Base-by-base conservation (phyloP, 345 rosid species). In the Cochlearia excelsa region DNA sequence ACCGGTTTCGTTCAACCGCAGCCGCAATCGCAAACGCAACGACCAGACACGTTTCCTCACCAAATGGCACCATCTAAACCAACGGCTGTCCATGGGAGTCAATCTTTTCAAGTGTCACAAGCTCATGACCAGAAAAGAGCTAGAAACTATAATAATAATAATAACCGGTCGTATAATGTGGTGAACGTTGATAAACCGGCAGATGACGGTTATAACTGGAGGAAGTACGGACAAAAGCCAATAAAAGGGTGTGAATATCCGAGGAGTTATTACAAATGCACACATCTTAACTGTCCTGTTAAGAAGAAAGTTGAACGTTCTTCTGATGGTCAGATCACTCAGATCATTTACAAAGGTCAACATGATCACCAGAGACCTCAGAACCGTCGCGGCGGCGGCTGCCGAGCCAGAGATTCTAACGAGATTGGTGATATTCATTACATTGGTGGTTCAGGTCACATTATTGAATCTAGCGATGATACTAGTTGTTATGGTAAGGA, bases 201-300 rank as follows among this genome's bases (percentile, higher is more conserved):
- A 47, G 85, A 86, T 74, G 99, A 89, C 68, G 97, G 97, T 42
- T 93, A 86, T 63, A 88, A 88, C 68, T 93, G 99, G 99, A 82
- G 94, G 57, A 88, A 93, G 69, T 88, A 85, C 61, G 94, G 99
- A 56, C 97, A 93, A 78, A 93, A 89, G 79, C 97, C 94, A 28
- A 90, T 89, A 31, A 89, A 93, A 78, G 94, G 97, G 57, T 83
- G 91, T 54, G 95, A 85, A 71, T 89, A 77, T 78, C 97, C 99
- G 4, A 73, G 99, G 74, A 93, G 99, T 79, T 89, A 93, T 79
- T 93, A 93, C 75, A 93, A 85, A 67, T 93, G 99, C 59, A 93
- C 95, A 6, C 78, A 87, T 72, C 74, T 42, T 43, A 80, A 74
- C 46, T 93, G 99, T 73, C 85, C 86, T 0, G 94, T 89, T n/a